Evolutionary conservation across 2,329 filamentous ascomycete species (phyloP).

Genomic region (Colletotrichum tropicale): DNA sequence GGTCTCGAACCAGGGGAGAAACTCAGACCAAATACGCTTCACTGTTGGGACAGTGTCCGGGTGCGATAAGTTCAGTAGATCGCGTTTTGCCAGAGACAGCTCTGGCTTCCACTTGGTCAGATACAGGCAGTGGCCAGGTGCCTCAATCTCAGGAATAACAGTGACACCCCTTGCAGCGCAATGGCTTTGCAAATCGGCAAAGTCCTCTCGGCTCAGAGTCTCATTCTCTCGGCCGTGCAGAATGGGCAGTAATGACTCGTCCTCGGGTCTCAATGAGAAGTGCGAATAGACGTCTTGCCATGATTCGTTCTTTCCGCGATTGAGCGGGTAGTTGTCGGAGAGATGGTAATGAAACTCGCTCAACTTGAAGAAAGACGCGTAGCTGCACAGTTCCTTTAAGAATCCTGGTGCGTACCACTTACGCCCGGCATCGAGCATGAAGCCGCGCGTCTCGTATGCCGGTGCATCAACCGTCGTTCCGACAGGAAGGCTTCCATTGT

Average conservation of each 20-base stretch:
- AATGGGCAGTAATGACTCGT: slow-evolving; percentile 23
- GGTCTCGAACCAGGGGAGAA: slow-evolving; percentile 58
- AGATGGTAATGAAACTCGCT: slow-evolving; percentile 54
- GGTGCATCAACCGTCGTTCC: slow-evolving; percentile 41
- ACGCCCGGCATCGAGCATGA: slow-evolving; percentile 36
- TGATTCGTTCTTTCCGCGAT: slow-evolving; percentile 48
- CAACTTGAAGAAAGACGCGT: slow-evolving; percentile 51
- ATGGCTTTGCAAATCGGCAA: slow-evolving; percentile 51
- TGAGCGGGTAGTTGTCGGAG: slow-evolving; percentile 53
- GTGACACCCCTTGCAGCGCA: slow-evolving; percentile 57
- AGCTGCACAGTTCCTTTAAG: slow-evolving; percentile 47
- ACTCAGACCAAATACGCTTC: slow-evolving; percentile 54
- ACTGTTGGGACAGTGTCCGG: slow-evolving; percentile 55
- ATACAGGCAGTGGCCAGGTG: slow-evolving; percentile 55
- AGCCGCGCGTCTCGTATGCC: slow-evolving; percentile 47
- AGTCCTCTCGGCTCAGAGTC: slow-evolving; percentile 34
- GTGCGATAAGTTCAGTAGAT: slow-evolving; percentile 56
- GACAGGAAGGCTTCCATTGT: slow-evolving; percentile 30
- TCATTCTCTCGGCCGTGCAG: slow-evolving; percentile 28
- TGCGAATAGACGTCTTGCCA: slow-evolving; percentile 50
- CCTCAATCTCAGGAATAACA: slow-evolving; percentile 59
- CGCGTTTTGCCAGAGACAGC: slow-evolving; percentile 48
- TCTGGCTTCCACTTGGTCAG: slow-evolving; percentile 62
- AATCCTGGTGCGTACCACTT: slow-evolving; percentile 32
- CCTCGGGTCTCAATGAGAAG: slow-evolving; percentile 41